Percentiles rank a stretch among this genome's conserved stretches.
Evolutionary conservation across 2,329 filamentous ascomycete species (phyloP).

Genomic region (Pyrenophora tritici-repentis): DNA sequence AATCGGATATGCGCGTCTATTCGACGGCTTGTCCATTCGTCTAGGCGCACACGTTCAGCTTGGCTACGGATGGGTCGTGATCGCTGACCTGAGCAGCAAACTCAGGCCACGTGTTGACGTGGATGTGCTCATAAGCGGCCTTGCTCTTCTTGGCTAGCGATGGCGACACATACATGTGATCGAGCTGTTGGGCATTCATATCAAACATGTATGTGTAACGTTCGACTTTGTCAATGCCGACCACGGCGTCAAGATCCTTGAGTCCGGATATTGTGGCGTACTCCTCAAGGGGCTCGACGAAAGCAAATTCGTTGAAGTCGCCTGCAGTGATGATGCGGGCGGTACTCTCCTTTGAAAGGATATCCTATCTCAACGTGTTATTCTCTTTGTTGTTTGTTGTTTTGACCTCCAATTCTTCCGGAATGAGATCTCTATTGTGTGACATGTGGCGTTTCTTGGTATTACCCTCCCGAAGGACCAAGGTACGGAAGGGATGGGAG

Average conservation of each 20-base stretch:
- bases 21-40: constrained; percentile 1
- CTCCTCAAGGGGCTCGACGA: constrained; percentile 62
- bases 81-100: constrained; percentile 64
- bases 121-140: constrained; percentile 67
- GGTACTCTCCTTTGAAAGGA: constrained; percentile 61
- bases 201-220: constrained; percentile 74
- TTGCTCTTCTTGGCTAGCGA: constrained; percentile 49
- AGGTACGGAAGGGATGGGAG: constrained; percentile 10
- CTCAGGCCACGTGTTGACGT: constrained; percentile 71
- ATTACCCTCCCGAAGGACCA: constrained; percentile 8
- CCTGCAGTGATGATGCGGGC: constrained; percentile 66
- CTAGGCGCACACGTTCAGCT: constrained; percentile 62
- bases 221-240: constrained; percentile 58
- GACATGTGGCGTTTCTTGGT: constrained; percentile 18
- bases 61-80: constrained; percentile 71
- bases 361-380: constrained; percentile 37
- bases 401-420: background rate
- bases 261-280: constrained; percentile 62
- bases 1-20: constrained; percentile 8
- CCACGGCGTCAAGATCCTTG: constrained; percentile 65
- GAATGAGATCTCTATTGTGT: constrained; percentile 19
- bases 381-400: constrained; percentile 23
- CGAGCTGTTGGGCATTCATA: constrained; percentile 70
- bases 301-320: constrained; percentile 75
- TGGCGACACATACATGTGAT: constrained; percentile 70